Evolutionary conservation across 2,329 filamentous ascomycete genomes (phyloP), one percentile per base, ranked within the genome.

Genomic region (Cladophialophora yegresii): DNA sequence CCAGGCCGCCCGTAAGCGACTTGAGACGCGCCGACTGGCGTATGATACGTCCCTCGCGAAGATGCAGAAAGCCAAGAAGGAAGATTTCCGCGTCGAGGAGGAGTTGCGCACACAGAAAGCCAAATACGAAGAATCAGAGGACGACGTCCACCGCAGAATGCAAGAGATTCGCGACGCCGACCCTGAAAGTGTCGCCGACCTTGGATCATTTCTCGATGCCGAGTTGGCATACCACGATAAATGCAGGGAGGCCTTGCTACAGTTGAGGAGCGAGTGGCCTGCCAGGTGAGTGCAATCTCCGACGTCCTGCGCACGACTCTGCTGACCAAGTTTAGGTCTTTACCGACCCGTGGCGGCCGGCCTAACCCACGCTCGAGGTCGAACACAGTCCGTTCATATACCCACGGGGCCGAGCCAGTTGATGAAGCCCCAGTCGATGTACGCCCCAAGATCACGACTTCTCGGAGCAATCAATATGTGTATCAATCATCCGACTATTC

Each of bases 141-240:
- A 98, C 74, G 93, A 98, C 72, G 93, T 98, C 61, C 85, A 89
- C 71, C 87, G 93, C 65, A 86, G 93, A 61, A 98, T 98, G 95
- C 87, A 96, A 77, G 93, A 98, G 74, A 96, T 98, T 79, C 93
- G 95, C 79, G 93, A 97, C 72, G 86, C 91, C 23, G 93, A 98
- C 77, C 83, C 82, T 50, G 93, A 98, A 68, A 92, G 88, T 73
- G 85, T 96, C 49, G 83, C 85, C 54, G 92, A 96, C 73, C 81
- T 98, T 62, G 87, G 87, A 3, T 81, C 86, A 20, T 96, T 98
- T 75, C 80, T 98, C 58, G 93, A 98, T 67, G 89, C 91, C 47
- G 90, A 98, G 79, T 83, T 98, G 63, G 89, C 90, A 68, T 97
- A 95, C 78, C 90, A 97, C 75, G 93, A 98, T 75, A 88, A 90